These are phyloP conservation scores for Phlyctochytrium planicorne DNA, from an alignment of 192 early-diverging fungal genomes.

Conservation along the genomic window DNA sequence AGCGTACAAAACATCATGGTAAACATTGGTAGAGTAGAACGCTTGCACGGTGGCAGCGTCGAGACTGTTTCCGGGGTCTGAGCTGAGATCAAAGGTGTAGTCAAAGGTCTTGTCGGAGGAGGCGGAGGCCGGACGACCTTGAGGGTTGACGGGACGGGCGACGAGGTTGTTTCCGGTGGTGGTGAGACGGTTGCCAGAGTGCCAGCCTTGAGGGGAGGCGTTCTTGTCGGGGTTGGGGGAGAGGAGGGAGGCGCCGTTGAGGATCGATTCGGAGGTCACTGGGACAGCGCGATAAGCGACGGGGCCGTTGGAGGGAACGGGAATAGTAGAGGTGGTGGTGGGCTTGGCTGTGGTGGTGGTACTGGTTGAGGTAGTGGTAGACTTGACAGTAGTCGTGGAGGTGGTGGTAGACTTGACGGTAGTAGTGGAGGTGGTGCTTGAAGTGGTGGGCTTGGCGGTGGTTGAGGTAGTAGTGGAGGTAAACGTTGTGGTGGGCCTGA, in stretches of 20 bases:
- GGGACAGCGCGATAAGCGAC: too few species aligned
- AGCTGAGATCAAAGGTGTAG: too few species aligned
- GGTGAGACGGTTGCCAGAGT: too few species aligned
- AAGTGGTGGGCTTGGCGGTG: not conserved
- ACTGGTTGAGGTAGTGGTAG: not conserved
- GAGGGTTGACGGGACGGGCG: too few species aligned
- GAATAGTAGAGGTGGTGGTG: not conserved
- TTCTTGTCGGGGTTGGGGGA: too few species aligned
- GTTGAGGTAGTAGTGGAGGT: not conserved
- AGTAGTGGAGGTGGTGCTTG: not conserved
- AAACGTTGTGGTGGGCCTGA: not conserved
- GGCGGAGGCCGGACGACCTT: too few species aligned
- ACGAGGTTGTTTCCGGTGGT: too few species aligned
- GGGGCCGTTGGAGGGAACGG: too few species aligned
- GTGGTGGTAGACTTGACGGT: not conserved
- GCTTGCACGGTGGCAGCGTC: constrained; percentile 52
- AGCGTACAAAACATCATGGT: constrained; percentile 66
- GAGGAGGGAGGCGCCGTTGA: too few species aligned
- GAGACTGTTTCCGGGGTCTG: constrained; percentile 29
- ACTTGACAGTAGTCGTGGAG: not conserved
- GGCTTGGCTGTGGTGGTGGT: not conserved
- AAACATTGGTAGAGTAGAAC: constrained; percentile 56
- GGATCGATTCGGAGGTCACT: too few species aligned
- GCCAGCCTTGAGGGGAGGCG: too few species aligned
- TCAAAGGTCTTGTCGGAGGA: too few species aligned